Conservation (phyloP, 805 yeast genomes). For the Millerozyma miso region DNA sequence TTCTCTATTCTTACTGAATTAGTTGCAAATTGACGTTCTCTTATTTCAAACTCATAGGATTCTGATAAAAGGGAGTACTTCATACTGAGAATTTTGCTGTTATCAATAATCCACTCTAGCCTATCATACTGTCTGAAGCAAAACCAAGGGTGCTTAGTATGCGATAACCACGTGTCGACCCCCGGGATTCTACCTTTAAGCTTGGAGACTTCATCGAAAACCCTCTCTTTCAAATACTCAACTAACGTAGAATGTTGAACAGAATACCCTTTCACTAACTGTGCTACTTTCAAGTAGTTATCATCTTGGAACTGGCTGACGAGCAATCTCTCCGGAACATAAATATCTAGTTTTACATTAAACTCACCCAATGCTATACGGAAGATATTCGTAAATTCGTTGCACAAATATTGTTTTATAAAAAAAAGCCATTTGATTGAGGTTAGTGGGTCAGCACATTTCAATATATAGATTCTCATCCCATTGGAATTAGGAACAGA, state of each 20-base stretch:
- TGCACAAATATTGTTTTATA: constrained; percentile 45
- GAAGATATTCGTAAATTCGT: constrained; percentile 20
- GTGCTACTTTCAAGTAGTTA: constrained; percentile 4
- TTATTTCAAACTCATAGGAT: constrained; percentile 53
- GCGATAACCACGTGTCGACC: constrained; percentile 18
- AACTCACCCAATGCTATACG: constrained; percentile 44
- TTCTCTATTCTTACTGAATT: constrained; percentile 12
- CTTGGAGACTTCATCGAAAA: constrained; percentile 28
- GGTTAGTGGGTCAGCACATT: constrained; percentile 48
- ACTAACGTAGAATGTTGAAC: constrained; percentile 23
- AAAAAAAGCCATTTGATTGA: constrained; percentile 65
- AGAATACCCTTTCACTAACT: constrained; percentile 19
- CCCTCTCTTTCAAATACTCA: constrained; percentile 34
- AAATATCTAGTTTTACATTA: constrained; percentile 41
- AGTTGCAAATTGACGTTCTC: constrained; percentile 44
- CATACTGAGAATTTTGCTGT: constrained; percentile 24
- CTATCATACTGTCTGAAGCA: constrained; percentile 68
- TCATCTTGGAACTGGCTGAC: constrained; percentile 15
- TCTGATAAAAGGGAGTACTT: constrained; percentile 31
- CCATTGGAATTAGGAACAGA: constrained; percentile 25
- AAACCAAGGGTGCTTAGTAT: constrained; percentile 38
- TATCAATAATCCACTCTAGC: constrained; percentile 47
- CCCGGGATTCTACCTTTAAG: constrained; percentile 4
- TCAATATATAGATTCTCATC: constrained; percentile 46
- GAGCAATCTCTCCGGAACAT: constrained; percentile 39